phyloP scores from a whole-genome alignment of 2,329 filamentous ascomycete genomes.

The Sphaerostilbella broomeana region DNA sequence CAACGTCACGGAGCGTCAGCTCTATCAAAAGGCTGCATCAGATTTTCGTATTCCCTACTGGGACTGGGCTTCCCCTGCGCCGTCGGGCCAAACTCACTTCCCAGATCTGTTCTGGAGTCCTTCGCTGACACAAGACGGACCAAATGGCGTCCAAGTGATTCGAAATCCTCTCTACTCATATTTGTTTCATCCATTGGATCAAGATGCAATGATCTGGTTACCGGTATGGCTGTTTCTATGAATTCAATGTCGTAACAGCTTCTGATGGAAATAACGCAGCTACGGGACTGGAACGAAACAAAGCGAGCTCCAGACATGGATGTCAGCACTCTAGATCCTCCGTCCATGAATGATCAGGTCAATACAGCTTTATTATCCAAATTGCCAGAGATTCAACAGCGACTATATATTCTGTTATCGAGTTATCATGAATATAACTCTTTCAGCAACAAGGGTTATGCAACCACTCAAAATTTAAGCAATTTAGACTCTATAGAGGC shows the following conservation, averaged over 20 bases:
- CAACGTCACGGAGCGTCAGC: slow-evolving; percentile 35
- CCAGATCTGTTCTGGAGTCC: slow-evolving; percentile 40
- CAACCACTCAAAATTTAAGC: slow-evolving; percentile 37
- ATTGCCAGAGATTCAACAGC: slow-evolving; percentile 49
- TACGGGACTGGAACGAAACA: slow-evolving; percentile 54
- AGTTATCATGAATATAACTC: slow-evolving; percentile 60
- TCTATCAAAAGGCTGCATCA: slow-evolving; percentile 45
- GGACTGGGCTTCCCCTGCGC: slow-evolving; percentile 50
- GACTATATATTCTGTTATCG: slow-evolving; percentile 62
- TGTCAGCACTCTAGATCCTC: slow-evolving; percentile 23
- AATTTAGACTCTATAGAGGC: slow-evolving; percentile 59
- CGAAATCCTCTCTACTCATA: slow-evolving; percentile 57
- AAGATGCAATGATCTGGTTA: slow-evolving; percentile 49
- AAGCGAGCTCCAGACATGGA: slow-evolving; percentile 45
- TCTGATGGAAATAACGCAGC: slow-evolving; percentile 34
- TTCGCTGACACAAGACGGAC: slow-evolving; percentile 47
- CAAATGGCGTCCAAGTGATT: slow-evolving; percentile 49
- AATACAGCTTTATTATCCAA: slow-evolving; percentile 39
- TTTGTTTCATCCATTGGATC: slow-evolving; percentile 53
- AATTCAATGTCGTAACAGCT: too few relatives aligned
- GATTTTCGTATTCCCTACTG: slow-evolving; percentile 53
- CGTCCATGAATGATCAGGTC: slow-evolving; percentile 55
- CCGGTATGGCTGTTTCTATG: slow-evolving; percentile 43
- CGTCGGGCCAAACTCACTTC: slow-evolving; percentile 42
- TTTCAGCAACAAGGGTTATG: slow-evolving; percentile 64